Evolutionary conservation across 495 filamentous ascomycete species (phyloP).

Genomic region (Aspergillus hancockii): DNA sequence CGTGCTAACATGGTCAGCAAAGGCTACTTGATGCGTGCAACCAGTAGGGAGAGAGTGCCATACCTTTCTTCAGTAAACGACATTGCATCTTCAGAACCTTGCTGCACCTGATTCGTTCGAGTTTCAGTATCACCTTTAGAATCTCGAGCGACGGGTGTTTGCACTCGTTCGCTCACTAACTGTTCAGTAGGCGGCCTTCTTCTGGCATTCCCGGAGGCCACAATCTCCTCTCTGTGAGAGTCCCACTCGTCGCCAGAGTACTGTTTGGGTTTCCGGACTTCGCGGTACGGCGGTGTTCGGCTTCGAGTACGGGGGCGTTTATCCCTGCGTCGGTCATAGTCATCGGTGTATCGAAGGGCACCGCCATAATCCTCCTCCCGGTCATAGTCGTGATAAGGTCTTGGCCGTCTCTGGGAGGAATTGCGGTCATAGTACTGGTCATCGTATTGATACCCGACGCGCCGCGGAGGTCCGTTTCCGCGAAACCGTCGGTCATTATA

Average conservation of each 20-base stretch:
- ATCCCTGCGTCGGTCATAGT: constrained; percentile 56
- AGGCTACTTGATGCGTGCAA: neutral
- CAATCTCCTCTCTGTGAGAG: constrained; percentile 20
- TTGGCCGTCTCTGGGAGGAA: constrained; percentile 32
- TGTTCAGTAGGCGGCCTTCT: constrained; percentile 52
- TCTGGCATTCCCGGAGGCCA: constrained; percentile 25
- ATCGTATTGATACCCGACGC: constrained; percentile 36
- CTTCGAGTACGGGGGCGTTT: constrained; percentile 70
- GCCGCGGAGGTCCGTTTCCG: constrained; percentile 47
- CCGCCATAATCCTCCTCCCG: constrained; percentile 51
- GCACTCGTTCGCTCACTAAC: constrained; percentile 69
- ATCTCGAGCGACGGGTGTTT: constrained; percentile 54
- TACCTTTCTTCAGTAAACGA: constrained; percentile 43
- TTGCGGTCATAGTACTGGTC: constrained; percentile 34
- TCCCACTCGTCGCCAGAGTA: constrained; percentile 42
- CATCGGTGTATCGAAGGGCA: constrained; percentile 55
- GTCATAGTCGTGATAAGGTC: constrained; percentile 68
- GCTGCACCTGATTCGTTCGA: constrained; percentile 60
- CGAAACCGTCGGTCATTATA: constrained; percentile 51
- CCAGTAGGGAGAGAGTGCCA: constrained; percentile 12
- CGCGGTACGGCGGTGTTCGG: constrained; percentile 49
- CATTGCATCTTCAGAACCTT: constrained; percentile 33
- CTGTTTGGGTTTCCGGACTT: constrained; percentile 44
- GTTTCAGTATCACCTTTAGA: constrained; percentile 66
- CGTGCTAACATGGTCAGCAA: constrained; percentile 8